Evolutionary conservation across 148 eudicot genomes (phyloP).

Genomic region (Oxyria digyna): DNA sequence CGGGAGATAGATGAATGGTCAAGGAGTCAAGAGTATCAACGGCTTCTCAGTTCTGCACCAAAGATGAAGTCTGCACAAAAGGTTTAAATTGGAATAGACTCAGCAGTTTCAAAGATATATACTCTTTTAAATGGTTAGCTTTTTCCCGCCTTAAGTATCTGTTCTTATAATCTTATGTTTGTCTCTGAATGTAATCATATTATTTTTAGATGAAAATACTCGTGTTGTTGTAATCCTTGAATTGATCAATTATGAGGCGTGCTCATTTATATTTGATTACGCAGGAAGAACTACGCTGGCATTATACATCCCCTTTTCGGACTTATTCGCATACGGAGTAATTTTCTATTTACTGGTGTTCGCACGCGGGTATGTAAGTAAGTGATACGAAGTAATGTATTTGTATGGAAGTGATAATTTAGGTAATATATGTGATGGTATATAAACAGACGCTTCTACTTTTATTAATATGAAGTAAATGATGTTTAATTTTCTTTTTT

Average conservation of each 20-base stretch:
- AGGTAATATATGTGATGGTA: too few species aligned
- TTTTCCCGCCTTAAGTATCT: not conserved
- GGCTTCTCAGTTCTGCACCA: constrained; percentile 40
- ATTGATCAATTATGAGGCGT: not conserved
- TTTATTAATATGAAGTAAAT: too few species aligned
- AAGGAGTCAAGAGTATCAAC: constrained; percentile 62
- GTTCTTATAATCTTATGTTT: not conserved
- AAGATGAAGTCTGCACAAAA: constrained; percentile 26
- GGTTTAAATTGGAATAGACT: constrained; percentile 16
- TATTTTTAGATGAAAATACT: too few species aligned
- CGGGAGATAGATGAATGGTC: constrained; percentile 99
- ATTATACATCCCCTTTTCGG: not conserved
- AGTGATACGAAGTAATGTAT: too few species aligned
- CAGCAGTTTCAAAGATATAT: not conserved
- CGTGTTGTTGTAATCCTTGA: too few species aligned
- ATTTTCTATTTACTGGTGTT: too few species aligned
- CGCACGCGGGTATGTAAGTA: too few species aligned
- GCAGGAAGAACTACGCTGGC: not conserved
- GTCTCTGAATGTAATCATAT: not conserved
- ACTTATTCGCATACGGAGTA: too few species aligned
- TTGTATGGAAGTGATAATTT: too few species aligned
- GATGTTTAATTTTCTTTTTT: too few species aligned
- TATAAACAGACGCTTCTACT: too few species aligned
- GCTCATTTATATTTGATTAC: not conserved
- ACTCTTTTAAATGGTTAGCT: not conserved